Base-by-base conservation (phyloP, 495 filamentous ascomycete species). In the Halenospora varia region DNA sequence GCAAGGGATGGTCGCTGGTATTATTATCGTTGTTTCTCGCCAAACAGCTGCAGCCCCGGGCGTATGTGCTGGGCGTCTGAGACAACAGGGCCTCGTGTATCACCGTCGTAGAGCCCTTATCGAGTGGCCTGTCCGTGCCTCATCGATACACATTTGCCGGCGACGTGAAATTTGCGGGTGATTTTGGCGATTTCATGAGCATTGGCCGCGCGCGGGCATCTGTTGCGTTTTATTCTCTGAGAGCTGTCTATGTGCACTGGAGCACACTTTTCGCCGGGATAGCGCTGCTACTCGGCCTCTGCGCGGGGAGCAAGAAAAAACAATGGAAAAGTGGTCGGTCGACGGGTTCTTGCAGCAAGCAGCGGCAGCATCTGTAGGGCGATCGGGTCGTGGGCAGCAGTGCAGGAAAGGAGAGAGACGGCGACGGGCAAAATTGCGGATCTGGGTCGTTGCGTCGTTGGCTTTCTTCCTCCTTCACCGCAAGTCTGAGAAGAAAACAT, bases 11-110 rank as follows among this genome's bases (percentile, higher is more conserved):
- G 52, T 35, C 13, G 29, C 29, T 35, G 29, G 29, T 6, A 35
- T n/a, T 54, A 60, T 48, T 45, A 44, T 55, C 35, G 47, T 55
- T 51, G 47, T 51, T 47, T 56, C 59, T 54, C 53, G 51, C 42
- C 29, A 56, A 56, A 40, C 29, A 35, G 29, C 29, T 35, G 29
- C 29, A 35, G 29, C 6, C 29, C 29, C 29, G 29, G 29, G 29
- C 29, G 29, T 35, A 13, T n/a, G n/a, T n/a, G 20, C 8, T 25
- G 25, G 26, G 23, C 20, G 29, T 46, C n/a, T 56, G 58, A 61
- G 58, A 62, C 54, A 53, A 17, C 40, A 57, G 46, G 41, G 39
- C 35, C 40, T 26, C 55, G 60, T 62, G 60, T 62, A 62, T 62
- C 60, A 57, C 48, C 23, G 25, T 45, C 23, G 45, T 20, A 47